These are phyloP conservation scores for Taphrina deformans DNA, from an alignment of 1,139 yeast genomes.

Conservation along the genomic window DNA sequence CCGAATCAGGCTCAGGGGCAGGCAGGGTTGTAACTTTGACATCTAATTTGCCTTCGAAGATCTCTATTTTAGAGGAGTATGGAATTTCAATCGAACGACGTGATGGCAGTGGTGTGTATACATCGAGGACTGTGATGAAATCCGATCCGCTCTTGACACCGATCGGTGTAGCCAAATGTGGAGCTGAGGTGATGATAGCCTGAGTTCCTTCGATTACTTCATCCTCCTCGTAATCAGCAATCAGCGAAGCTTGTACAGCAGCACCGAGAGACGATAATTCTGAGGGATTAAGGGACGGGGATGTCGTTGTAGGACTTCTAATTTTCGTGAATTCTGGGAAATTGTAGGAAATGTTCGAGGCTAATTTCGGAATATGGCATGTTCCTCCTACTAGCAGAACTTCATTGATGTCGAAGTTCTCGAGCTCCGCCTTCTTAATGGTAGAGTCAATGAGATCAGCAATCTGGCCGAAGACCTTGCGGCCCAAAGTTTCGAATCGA, in stretches of 20 bases:
- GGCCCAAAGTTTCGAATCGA: slow-evolving; percentile 85
- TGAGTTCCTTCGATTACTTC: slow-evolving; percentile 82
- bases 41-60: slow-evolving; percentile 81
- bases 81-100: slow-evolving; percentile 70
- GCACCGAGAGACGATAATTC: slow-evolving; percentile 94
- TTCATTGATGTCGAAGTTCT: slow-evolving; percentile 83
- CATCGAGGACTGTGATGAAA: slow-evolving; percentile 71
- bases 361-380: slow-evolving; percentile 88
- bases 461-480: slow-evolving; percentile 74
- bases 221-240: slow-evolving; percentile 79
- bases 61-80: slow-evolving; percentile 58
- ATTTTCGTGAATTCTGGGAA: slow-evolving; percentile 81
- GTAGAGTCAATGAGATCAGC: slow-evolving; percentile 71
- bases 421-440: slow-evolving; percentile 79
- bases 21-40: slow-evolving; percentile 60
- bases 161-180: slow-evolving; percentile 78
- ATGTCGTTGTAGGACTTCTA: slow-evolving; percentile 71
- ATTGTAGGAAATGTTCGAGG: slow-evolving; percentile 65
- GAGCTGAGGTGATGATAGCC: slow-evolving; percentile 85
- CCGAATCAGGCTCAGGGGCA: slow-evolving; percentile 35
- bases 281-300: slow-evolving; percentile 81
- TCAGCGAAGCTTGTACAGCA: slow-evolving; percentile 90
- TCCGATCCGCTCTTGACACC: slow-evolving; percentile 79
- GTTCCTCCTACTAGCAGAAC: slow-evolving; percentile 92
- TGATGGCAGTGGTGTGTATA: slow-evolving; percentile 90